Evolutionary conservation across 805 yeast species (phyloP).

Genomic region (Spathaspora arborariae): DNA sequence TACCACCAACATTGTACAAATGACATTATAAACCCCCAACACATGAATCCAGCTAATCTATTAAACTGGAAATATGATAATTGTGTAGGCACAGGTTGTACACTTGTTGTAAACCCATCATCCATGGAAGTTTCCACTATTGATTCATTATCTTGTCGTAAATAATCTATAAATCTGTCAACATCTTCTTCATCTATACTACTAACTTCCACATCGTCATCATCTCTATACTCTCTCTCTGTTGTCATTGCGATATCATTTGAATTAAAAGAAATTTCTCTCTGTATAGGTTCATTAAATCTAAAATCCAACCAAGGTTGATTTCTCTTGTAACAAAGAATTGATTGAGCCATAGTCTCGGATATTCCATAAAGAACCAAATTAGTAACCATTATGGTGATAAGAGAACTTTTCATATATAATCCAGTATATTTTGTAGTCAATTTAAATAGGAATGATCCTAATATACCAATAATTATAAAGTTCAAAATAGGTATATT

Average conservation of each 20-base stretch:
- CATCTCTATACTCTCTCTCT: slow-evolving; percentile 1
- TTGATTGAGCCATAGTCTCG: slow-evolving; percentile 82
- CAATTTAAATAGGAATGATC: slow-evolving; percentile 46
- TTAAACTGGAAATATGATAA: slow-evolving; percentile 55
- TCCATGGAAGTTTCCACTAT: background rate
- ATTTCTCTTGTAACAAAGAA: slow-evolving; percentile 29
- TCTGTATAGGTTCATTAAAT: slow-evolving; percentile 12
- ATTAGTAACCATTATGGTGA: slow-evolving; percentile 81
- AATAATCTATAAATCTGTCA: slow-evolving; percentile 28
- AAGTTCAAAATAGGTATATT: slow-evolving; percentile 58
- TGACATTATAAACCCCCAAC: slow-evolving; percentile 85
- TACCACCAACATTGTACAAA: slow-evolving; percentile 90
- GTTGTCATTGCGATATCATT: slow-evolving; percentile 10
- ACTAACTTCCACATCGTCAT: slow-evolving; percentile 9
- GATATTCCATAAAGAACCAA: slow-evolving; percentile 84
- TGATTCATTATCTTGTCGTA: slow-evolving; percentile 25
- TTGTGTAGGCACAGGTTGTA: slow-evolving; percentile 9
- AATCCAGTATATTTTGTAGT: slow-evolving; percentile 56
- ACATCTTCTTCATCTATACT: slow-evolving; percentile 18
- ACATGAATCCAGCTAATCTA: slow-evolving; percentile 72
- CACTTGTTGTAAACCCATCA: background rate
- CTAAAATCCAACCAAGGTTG: slow-evolving; percentile 21
- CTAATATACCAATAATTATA: slow-evolving; percentile 46
- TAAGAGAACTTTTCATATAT: slow-evolving; percentile 60
- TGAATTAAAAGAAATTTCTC: slow-evolving; percentile 18